Conservation (phyloP, 352 stramenopile species). For the Globisporangium apiculatum region DNA sequence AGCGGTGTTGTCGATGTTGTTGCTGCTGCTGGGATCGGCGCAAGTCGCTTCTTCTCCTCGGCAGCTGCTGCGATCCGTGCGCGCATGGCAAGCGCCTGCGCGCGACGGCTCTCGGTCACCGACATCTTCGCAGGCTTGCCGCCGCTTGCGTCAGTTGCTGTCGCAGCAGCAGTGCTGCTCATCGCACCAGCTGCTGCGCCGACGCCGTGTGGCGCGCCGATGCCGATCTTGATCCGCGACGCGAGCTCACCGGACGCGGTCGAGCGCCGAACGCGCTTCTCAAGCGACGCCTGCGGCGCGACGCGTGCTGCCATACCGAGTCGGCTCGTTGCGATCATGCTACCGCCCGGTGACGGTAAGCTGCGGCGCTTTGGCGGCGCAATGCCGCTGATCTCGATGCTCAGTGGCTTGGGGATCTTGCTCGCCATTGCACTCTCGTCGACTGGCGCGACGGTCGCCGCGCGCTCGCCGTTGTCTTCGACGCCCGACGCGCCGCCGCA, state of each 20-base stretch:
- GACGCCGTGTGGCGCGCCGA: not conserved
- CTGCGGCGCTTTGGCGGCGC: conserved; percentile 20
- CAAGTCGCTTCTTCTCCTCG: conserved; percentile 20
- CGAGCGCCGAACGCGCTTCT: conserved; percentile 10
- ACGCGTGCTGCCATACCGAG: conserved; percentile 40
- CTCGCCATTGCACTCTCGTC: not conserved
- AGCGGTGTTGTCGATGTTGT: conserved; percentile 1
- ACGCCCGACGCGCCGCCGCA: conserved; percentile 7
- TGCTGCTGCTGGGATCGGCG: conserved; percentile 6
- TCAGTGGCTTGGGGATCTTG: conserved; percentile 11
- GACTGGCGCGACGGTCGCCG: conserved; percentile 6
- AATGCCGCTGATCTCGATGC: conserved; percentile 6
- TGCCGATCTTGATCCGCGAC: conserved; percentile 10
- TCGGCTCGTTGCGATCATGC: conserved; percentile 15
- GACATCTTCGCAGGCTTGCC: conserved; percentile 23
- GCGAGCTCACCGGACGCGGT: conserved; percentile 6
- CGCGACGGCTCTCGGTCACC: conserved; percentile 20
- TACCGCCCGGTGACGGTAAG: conserved; percentile 9
- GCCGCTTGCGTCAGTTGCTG: conserved; percentile 3
- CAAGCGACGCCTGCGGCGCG: conserved; percentile 9
- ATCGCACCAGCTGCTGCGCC: not conserved
- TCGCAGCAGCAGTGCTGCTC: not conserved
- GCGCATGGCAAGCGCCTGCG: conserved; percentile 27
- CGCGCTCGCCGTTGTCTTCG: conserved; percentile 13
- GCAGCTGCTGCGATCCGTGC: conserved; percentile 20